Percentiles rank a stretch among this genome's conserved stretches.
These are phyloP conservation scores for Peronosclerospora sorghi DNA, from an alignment of 352 stramenopile species.

Conservation along the genomic window DNA sequence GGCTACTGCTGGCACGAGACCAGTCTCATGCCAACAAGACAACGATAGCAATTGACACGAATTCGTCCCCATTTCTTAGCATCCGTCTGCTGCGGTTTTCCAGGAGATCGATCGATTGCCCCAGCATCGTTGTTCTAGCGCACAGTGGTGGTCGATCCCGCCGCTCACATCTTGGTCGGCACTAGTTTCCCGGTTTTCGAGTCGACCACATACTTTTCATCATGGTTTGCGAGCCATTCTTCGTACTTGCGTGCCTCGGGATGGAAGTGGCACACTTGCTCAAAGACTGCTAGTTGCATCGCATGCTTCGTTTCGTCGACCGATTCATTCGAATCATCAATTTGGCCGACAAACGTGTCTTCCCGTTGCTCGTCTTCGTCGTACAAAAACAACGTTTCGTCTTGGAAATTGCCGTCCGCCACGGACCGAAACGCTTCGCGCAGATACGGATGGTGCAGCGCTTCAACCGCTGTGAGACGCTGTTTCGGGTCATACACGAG, in stretches of 20 bases:
- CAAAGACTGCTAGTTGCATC: slow-evolving; percentile 74
- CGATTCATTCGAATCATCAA: slow-evolving; percentile 63
- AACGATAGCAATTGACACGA: no score
- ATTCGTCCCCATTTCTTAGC: no score
- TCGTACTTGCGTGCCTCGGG: slow-evolving; percentile 59
- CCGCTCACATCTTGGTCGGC: slow-evolving; percentile 30
- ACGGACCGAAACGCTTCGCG: slow-evolving; percentile 53
- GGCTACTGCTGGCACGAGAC: no score
- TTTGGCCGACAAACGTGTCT: slow-evolving; percentile 49
- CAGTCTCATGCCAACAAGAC: no score
- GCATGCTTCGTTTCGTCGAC: slow-evolving; percentile 44
- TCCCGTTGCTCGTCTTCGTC: slow-evolving; percentile 40
- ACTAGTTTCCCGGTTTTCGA: slow-evolving; percentile 46
- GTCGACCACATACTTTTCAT: slow-evolving; percentile 52
- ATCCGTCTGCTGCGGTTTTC: no score
- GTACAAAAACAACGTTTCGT: slow-evolving; percentile 25
- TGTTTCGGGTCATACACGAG: slow-evolving; percentile 52
- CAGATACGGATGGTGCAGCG: slow-evolving; percentile 92
- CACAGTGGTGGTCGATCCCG: no score
- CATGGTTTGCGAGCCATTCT: slow-evolving; percentile 38
- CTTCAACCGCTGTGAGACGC: slow-evolving; percentile 85
- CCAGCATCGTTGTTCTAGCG: no score
- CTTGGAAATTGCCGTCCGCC: slow-evolving; percentile 8
- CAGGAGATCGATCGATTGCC: no score
- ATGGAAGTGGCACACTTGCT: slow-evolving; percentile 71